Percentiles rank a stretch among this genome's conserved stretches.
These are phyloP conservation scores for Acacia pycnantha DNA, from an alignment of 331 rosid genomes.

Conservation along the genomic window DNA sequence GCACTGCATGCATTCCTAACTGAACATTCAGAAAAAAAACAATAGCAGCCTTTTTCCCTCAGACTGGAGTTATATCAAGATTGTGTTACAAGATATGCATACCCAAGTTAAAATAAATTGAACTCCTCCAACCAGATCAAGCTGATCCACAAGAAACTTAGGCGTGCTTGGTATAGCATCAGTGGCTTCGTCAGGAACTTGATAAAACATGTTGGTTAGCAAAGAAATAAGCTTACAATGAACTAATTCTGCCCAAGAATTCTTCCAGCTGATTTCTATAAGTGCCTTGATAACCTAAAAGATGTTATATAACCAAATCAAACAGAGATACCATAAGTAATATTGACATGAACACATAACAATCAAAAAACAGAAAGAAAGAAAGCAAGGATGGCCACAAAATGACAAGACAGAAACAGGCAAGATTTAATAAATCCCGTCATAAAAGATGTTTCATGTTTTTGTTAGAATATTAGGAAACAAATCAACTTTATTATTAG, in stretches of 20 bases:
- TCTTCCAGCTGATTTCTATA: conserved; percentile 68
- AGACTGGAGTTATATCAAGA: conserved; percentile 15
- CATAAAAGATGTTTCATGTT: neutral
- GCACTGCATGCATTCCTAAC: neutral
- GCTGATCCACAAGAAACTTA: conserved; percentile 76
- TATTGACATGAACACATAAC: conserved; percentile 15
- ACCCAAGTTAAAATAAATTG: conserved; percentile 92
- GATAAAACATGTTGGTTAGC: conserved; percentile 93
- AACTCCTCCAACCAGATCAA: conserved; percentile 93
- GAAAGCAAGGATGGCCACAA: conserved; percentile 10
- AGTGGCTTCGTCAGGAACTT: conserved; percentile 55
- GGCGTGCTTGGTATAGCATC: conserved; percentile 45
- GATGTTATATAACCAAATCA: conserved; percentile 33
- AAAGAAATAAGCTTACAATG: conserved; percentile 89
- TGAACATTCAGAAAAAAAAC: neutral
- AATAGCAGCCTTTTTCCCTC: neutral
- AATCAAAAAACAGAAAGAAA: neutral
- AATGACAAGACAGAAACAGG: conserved; percentile 18
- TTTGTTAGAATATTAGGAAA: too few species aligned
- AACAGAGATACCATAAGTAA: conserved; percentile 27
- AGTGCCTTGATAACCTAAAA: conserved; percentile 79
- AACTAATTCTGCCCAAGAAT: conserved; percentile 98
- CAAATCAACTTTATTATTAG: too few species aligned
- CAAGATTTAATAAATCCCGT: neutral
- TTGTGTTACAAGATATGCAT: conserved; percentile 30